Percentiles rank a stretch among this genome's conserved stretches.
Evolutionary conservation across 2,329 filamentous ascomycete genomes (phyloP).

Genomic region (Scortechinia acanthostroma): DNA sequence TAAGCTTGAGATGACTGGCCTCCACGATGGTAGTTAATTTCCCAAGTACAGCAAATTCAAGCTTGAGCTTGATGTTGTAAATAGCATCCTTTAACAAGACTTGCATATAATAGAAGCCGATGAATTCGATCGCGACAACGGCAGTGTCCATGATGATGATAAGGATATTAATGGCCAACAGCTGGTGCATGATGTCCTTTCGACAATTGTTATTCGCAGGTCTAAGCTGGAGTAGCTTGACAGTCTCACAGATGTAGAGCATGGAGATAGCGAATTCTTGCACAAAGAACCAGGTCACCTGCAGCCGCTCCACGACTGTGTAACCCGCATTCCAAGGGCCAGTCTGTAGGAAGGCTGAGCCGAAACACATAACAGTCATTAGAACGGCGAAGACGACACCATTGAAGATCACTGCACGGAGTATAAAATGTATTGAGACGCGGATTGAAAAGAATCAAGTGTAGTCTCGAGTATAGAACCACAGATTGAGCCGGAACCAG

Average conservation of each 20-base stretch:
- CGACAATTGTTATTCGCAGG: not conserved
- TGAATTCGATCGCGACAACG: not conserved
- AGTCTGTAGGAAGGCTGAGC: not conserved
- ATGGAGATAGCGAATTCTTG: not conserved
- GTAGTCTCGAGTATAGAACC: not conserved
- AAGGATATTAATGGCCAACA: not conserved
- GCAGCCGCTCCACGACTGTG: not conserved
- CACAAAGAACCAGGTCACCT: not conserved
- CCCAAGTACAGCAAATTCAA: not conserved
- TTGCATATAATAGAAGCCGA: not conserved
- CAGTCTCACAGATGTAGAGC: not conserved
- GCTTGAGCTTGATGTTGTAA: not conserved
- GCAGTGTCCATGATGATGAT: not conserved
- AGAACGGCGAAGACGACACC: not conserved
- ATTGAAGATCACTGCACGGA: not conserved
- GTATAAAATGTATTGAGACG: not conserved
- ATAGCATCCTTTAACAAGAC: not conserved
- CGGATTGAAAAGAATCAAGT: not conserved
- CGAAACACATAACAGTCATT: not conserved
- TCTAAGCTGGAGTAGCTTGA: not conserved
- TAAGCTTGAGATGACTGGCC: too few relatives aligned
- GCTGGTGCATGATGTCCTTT: not conserved
- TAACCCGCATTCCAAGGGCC: not conserved
- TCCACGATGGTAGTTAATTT: too few relatives aligned
- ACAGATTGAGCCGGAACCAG: not conserved